Conservation (phyloP, 2,329 filamentous ascomycete species). For the Cercospora zeae-maydis region DNA sequence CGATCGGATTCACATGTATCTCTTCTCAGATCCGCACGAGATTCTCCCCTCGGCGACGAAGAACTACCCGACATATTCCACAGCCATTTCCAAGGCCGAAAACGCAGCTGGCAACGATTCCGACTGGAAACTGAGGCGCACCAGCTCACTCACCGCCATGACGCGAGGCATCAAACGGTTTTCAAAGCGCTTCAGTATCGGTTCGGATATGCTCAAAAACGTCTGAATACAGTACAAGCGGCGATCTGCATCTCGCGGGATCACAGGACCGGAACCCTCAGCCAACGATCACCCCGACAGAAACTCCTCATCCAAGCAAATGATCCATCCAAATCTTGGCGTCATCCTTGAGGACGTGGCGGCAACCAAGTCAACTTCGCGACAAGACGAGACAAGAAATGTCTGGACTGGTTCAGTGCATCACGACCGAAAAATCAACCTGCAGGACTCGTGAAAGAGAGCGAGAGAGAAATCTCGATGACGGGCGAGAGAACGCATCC, state of each 20-base stretch:
- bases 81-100: slow-evolving; percentile 21
- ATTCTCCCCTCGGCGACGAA: slow-evolving; percentile 34
- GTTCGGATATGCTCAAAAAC: slow-evolving; percentile 14
- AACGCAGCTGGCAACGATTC: slow-evolving; percentile 5
- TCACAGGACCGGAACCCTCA: not conserved
- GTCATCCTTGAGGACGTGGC: not conserved
- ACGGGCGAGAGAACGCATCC: not conserved
- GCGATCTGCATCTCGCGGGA: not conserved
- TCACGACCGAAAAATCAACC: not conserved
- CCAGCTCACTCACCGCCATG: slow-evolving; percentile 9
- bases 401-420: not conserved
- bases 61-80: slow-evolving; percentile 32
- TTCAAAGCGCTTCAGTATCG: slow-evolving; percentile 17
- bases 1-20: slow-evolving; percentile 35
- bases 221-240: slow-evolving; percentile 8
- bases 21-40: slow-evolving; percentile 33
- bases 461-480: not conserved
- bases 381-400: not conserved
- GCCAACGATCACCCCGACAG: not conserved
- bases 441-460: not conserved
- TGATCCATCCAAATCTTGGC: not conserved
- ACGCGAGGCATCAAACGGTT: slow-evolving; percentile 21
- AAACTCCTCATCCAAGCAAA: not conserved
- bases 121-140: slow-evolving; percentile 6
- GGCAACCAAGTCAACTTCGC: not conserved